Conservation (phyloP, 345 rosid species). For the Lepidium africanum region DNA sequence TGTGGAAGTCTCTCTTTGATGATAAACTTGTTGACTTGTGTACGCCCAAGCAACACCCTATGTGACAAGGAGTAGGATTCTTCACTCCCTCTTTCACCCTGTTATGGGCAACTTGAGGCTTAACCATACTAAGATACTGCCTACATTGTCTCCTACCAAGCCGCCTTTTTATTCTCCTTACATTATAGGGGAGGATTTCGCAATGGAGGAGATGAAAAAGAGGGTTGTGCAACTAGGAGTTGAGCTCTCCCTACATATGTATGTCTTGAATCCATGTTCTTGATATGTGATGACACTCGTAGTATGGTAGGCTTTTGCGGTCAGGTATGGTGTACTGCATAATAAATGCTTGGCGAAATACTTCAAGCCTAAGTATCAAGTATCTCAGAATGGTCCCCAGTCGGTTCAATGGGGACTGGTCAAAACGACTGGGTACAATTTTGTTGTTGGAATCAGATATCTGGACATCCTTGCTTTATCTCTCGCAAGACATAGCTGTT, state of each 20-base stretch:
- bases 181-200: neutral
- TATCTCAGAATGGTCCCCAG: too few species aligned
- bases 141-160: neutral
- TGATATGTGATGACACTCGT: neutral
- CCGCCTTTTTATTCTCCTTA: neutral
- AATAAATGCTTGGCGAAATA: too few species aligned
- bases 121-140: neutral
- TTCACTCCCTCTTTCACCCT: neutral
- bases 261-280: neutral
- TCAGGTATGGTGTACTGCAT: too few species aligned
- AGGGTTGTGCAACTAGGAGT: neutral
- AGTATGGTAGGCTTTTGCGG: neutral
- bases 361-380: too few species aligned
- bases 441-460: too few species aligned
- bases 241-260: neutral
- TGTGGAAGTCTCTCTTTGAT: neutral
- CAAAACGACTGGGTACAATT: too few species aligned
- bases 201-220: neutral
- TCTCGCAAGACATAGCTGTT: too few species aligned
- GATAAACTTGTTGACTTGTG: neutral
- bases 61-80: neutral
- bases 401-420: too few species aligned
- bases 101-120: neutral
- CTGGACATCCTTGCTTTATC: too few species aligned
- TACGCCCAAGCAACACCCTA: neutral